Percentiles rank a stretch among this genome's conserved stretches.
Evolutionary conservation across 352 stramenopile genomes (phyloP).

Genomic region (Globisporangium recalcitrans): DNA sequence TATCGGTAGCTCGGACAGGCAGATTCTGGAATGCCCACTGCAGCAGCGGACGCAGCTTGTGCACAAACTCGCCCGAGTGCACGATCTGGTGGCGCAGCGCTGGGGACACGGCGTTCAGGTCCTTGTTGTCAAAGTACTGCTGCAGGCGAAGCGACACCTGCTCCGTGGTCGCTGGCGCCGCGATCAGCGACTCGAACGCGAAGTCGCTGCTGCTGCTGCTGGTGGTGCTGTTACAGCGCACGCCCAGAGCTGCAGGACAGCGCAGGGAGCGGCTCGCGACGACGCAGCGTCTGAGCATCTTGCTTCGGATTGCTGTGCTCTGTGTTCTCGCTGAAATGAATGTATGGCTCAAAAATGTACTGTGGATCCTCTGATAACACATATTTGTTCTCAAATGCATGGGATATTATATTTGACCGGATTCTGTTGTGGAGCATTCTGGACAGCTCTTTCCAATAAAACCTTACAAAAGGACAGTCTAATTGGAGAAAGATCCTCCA

Average conservation of each 20-base stretch:
- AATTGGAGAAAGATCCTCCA: too few relatives aligned
- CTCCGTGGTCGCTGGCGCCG: constrained; percentile 14
- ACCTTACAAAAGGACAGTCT: too few relatives aligned
- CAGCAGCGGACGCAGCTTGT: constrained; percentile 30
- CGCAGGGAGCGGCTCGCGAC: background rate
- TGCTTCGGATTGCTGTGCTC: too few relatives aligned
- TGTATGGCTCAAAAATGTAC: too few relatives aligned
- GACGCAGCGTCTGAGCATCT: constrained; percentile 3
- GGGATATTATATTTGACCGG: too few relatives aligned
- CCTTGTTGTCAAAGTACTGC: constrained; percentile 28
- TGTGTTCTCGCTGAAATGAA: too few relatives aligned
- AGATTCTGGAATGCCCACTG: constrained; percentile 35
- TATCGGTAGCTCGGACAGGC: background rate
- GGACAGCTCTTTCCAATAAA: too few relatives aligned
- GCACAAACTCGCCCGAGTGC: constrained; percentile 25
- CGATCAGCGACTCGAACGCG: constrained; percentile 24
- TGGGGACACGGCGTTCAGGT: constrained; percentile 17
- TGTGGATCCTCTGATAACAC: too few relatives aligned
- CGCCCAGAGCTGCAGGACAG: background rate
- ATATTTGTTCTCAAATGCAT: too few relatives aligned
- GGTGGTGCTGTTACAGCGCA: background rate
- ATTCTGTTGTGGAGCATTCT: too few relatives aligned
- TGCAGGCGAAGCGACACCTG: constrained; percentile 26
- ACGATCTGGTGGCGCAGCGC: constrained; percentile 26
- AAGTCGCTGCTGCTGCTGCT: background rate